Evolutionary conservation across 1,284 basidiomycete genomes (phyloP).

Genomic region (Coniferiporia weirii): DNA sequence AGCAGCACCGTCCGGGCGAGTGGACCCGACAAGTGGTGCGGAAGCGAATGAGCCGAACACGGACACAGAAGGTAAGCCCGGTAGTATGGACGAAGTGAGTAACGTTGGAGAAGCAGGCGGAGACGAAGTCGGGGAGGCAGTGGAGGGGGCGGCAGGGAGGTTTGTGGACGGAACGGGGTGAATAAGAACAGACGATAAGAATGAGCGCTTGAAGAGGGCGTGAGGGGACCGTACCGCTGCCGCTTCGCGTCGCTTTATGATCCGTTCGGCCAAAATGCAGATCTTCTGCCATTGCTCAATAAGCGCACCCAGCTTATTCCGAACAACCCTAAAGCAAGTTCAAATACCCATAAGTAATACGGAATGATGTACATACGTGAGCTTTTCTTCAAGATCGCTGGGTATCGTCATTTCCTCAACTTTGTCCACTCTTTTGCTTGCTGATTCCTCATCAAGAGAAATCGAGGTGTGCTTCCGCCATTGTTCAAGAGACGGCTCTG

Average conservation of each 20-base stretch:
- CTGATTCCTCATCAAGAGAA: slow-evolving; percentile 83
- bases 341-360: background rate
- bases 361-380: slow-evolving; percentile 49
- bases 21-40: slow-evolving; percentile 18
- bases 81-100: slow-evolving; percentile 27
- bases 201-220: slow-evolving; percentile 50
- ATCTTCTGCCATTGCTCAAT: slow-evolving; percentile 92
- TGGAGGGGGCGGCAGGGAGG: slow-evolving; percentile 27
- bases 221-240: slow-evolving; percentile 76
- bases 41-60: slow-evolving; percentile 23
- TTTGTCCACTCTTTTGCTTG: slow-evolving; percentile 72
- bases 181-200: slow-evolving; percentile 28
- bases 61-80: slow-evolving; percentile 22
- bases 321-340: slow-evolving; percentile 49
- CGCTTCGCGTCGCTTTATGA: slow-evolving; percentile 81
- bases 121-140: slow-evolving; percentile 27
- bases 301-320: slow-evolving; percentile 63
- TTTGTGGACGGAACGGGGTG: slow-evolving; percentile 28
- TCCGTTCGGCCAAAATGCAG: slow-evolving; percentile 77
- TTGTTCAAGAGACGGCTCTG: slow-evolving; percentile 74
- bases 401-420: slow-evolving; percentile 90
- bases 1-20: slow-evolving; percentile 17
- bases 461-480: slow-evolving; percentile 76
- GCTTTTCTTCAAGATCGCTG: slow-evolving; percentile 84
- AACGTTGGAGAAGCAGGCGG: slow-evolving; percentile 23